These are phyloP conservation scores for Colletotrichum orchidophilum DNA, from an alignment of 2,329 filamentous ascomycete genomes.

Conservation along the genomic window DNA sequence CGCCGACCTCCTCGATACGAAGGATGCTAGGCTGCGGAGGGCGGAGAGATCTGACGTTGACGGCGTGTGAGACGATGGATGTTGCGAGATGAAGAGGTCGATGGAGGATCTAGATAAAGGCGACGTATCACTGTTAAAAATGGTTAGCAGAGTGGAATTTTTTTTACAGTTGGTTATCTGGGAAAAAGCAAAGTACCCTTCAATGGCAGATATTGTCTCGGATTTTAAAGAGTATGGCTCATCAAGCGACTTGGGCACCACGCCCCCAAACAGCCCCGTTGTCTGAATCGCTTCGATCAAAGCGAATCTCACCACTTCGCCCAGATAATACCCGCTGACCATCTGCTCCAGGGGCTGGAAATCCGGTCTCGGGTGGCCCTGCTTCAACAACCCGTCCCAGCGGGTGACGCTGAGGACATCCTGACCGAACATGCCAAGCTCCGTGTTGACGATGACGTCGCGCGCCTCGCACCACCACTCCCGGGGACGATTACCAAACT, in stretches of 20 bases:
- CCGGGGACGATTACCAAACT: constrained; percentile 65
- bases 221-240: constrained; percentile 68
- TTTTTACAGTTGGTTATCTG: neutral
- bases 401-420: constrained; percentile 67
- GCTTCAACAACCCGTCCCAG: constrained; percentile 67
- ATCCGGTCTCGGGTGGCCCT: constrained; percentile 62
- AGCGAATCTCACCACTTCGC: constrained; percentile 69
- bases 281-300: constrained; percentile 67
- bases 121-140: constrained; percentile 53
- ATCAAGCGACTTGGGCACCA: constrained; percentile 62
- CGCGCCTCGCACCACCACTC: constrained; percentile 67
- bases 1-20: constrained; percentile 66
- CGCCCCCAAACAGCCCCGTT: constrained; percentile 64
- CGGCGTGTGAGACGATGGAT: constrained; percentile 55
- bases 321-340: constrained; percentile 73
- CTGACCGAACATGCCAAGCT: constrained; percentile 73
- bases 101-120: constrained; percentile 54
- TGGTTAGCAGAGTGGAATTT: neutral
- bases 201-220: constrained; percentile 66
- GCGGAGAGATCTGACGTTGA: constrained; percentile 59
- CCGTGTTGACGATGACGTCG: constrained; percentile 74
- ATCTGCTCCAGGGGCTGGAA: constrained; percentile 72
- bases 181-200: constrained; percentile 53
- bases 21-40: constrained; percentile 62
- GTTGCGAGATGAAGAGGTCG: constrained; percentile 58